phyloP scores from a whole-genome alignment of 371 early-diverging fungal genomes.

The Syncephalastrum racemosum region DNA sequence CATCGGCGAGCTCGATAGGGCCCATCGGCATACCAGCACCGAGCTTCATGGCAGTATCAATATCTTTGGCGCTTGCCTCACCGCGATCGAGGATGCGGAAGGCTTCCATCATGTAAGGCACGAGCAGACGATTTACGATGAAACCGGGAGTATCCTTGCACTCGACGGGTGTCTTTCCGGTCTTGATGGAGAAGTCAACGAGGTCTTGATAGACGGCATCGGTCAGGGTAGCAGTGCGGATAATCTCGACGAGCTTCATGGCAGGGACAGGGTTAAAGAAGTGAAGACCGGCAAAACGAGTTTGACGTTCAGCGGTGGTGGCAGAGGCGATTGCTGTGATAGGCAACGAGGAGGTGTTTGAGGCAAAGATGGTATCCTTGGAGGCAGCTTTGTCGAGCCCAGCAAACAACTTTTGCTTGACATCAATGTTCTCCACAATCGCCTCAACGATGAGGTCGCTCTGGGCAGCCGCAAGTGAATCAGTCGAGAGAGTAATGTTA shows the following conservation, averaged over 20 bases:
- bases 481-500: slow-evolving; percentile 66
- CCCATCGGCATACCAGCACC: slow-evolving; percentile 99
- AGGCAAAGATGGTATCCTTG: slow-evolving; percentile 73
- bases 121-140: slow-evolving; percentile 94
- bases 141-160: slow-evolving; percentile 99
- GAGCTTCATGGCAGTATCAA: slow-evolving; percentile 96
- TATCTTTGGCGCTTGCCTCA: slow-evolving; percentile 84
- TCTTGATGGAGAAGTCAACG: slow-evolving; percentile 61
- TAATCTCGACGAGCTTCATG: slow-evolving; percentile 97
- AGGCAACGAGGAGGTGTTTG: slow-evolving; percentile 92
- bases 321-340: slow-evolving; percentile 79
- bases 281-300: slow-evolving; percentile 87
- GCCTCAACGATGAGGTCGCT: slow-evolving; percentile 91
- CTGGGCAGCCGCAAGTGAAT: slow-evolving; percentile 54
- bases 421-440: slow-evolving; percentile 89
- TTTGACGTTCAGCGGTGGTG: slow-evolving; percentile 51
- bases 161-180: slow-evolving; percentile 86
- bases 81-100: slow-evolving; percentile 88
- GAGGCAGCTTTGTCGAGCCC: slow-evolving; percentile 75
- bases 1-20: slow-evolving; percentile 91
- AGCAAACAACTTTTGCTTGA: slow-evolving; percentile 81
- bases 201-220: slow-evolving; percentile 64
- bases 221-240: slow-evolving; percentile 68
- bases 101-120: slow-evolving; percentile 96
- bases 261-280: slow-evolving; percentile 98